Percentiles rank a stretch among this genome's conserved stretches.
phyloP scores from a whole-genome alignment of 2,329 filamentous ascomycete species.

The Lasiodiplodia gonubiensis region DNA sequence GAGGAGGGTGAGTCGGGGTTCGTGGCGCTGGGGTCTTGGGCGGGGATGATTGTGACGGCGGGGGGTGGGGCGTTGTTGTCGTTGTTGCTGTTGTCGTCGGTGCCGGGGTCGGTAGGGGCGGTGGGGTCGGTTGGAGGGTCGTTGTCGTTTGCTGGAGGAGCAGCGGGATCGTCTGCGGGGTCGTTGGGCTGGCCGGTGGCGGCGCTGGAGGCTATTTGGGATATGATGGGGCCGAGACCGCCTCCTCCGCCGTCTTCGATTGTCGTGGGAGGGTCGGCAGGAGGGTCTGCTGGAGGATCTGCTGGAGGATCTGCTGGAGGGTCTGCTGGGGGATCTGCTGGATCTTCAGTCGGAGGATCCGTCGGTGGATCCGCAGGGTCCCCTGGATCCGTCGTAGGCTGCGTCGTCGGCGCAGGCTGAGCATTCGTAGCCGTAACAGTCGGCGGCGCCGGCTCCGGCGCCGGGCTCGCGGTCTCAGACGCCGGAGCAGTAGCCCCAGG shows the following conservation, averaged over 20 bases:
- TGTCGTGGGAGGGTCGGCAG: background rate
- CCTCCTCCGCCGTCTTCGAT: background rate
- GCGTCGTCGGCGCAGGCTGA: background rate
- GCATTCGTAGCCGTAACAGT: background rate
- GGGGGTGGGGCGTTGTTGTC: background rate
- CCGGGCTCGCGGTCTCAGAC: background rate
- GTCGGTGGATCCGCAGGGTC: background rate
- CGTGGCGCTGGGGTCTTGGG: background rate
- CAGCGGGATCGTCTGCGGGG: background rate
- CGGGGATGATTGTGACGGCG: background rate
- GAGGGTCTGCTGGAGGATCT: background rate
- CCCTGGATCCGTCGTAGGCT: background rate
- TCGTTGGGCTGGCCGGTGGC: background rate
- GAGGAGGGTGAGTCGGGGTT: background rate
- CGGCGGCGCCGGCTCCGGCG: background rate
- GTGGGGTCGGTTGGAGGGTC: background rate
- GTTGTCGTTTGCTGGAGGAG: background rate
- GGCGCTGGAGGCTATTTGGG: background rate
- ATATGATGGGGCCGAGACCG: background rate
- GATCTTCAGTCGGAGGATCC: no score
- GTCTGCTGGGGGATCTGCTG: no score
- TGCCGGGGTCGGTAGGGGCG: no score
- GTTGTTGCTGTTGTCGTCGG: no score
- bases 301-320: no score
- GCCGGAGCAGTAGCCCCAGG: background rate